A percentile compares a stretch with the other conserved stretches of the same genome.
phyloP scores from a whole-genome alignment of 2,329 filamentous ascomycete genomes.

The Xylariaceae sp. region DNA sequence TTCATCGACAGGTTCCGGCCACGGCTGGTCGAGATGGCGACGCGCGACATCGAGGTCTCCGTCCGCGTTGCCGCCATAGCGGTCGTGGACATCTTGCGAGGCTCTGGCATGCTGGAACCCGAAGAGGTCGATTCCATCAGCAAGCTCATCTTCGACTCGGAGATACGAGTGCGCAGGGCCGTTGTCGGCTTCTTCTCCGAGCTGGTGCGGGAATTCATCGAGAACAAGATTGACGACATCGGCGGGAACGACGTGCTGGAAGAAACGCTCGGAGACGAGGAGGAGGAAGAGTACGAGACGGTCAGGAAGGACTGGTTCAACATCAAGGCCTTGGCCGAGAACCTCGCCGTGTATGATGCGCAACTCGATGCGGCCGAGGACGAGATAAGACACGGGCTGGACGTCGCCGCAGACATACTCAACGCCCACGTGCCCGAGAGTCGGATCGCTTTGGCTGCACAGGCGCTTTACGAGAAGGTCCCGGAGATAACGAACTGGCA shows the following conservation, averaged over 20 bases:
- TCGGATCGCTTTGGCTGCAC: constrained; percentile 77
- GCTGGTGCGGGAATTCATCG: constrained; percentile 76
- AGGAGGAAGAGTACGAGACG: constrained; percentile 71
- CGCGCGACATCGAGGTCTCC: constrained; percentile 71
- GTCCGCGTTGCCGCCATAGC: constrained; percentile 78
- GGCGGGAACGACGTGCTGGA: constrained; percentile 72
- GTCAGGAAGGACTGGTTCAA: constrained; percentile 83
- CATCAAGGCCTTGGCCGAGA: constrained; percentile 83
- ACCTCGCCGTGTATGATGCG: constrained; percentile 73
- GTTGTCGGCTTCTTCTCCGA: constrained; percentile 87
- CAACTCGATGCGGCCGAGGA: constrained; percentile 57
- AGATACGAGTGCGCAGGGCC: constrained; percentile 77
- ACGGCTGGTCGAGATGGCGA: constrained; percentile 88
- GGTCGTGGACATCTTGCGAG: constrained; percentile 74
- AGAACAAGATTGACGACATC: constrained; percentile 74
- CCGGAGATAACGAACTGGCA: constrained; percentile 83
- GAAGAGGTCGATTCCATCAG: constrained; percentile 86
- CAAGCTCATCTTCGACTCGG: constrained; percentile 81
- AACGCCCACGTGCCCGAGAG: constrained; percentile 67
- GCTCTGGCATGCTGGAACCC: constrained; percentile 81
- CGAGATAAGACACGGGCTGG: constrained; percentile 40
- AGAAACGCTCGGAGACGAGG: constrained; percentile 64
- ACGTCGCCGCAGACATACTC: constrained; percentile 49
- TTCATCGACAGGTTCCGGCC: constrained; percentile 90
- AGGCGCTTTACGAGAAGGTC: constrained; percentile 78